Evolutionary conservation across 495 filamentous ascomycete genomes (phyloP), one percentile per base, ranked within the genome.

Genomic region (Annulohypoxylon maeteangense): DNA sequence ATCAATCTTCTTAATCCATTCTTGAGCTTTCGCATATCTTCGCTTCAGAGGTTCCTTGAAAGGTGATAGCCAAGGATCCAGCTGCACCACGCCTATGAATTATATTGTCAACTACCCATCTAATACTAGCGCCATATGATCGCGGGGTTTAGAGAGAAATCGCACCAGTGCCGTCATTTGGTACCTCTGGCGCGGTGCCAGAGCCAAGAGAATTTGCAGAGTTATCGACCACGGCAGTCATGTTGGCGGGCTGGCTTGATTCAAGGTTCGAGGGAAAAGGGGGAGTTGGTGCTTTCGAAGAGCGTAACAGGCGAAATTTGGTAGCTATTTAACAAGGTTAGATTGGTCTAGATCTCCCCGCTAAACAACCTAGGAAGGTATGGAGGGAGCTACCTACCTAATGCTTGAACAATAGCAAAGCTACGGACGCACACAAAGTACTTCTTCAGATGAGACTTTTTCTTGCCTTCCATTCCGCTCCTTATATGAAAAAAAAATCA

Each of bases 61-160:
- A 7, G 96, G 95, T 14, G 87, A 87, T 62, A 99, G 90, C 87
- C 90, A 98, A 18, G 95, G 93, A 75, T 99, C 95, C 53, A 98
- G 86, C 78, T 91, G 79, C 62, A 97, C 76, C 53, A 98, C 93
- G 74, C 95, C 95, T 96, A 79, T 63, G 44, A 20, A 36, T 12
- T 12, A 45, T 57, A 72, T 59, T 70, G 72, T 78, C 54, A 78
- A 64, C 47, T 50, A 20, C n/a, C n/a, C 23, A 44, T 29, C 3
- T 12, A 31, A 20, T 27, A 29, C 20, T 54, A 62, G 34, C 53
- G 18, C 50, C 22, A 27, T 42, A 20, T 34, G 10, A 45, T 4
- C 31, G 29, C 44, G 42, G 22, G 40, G 51, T 48, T 34, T 22
- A 32, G 25, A 51, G 45, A 57, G 40, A 45, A 44, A 36, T 59